Evolutionary conservation across 163 green algal species (phyloP), one percentile per base, ranked within the genome.

Genomic region (Coccomyxa subellipsoidea): DNA sequence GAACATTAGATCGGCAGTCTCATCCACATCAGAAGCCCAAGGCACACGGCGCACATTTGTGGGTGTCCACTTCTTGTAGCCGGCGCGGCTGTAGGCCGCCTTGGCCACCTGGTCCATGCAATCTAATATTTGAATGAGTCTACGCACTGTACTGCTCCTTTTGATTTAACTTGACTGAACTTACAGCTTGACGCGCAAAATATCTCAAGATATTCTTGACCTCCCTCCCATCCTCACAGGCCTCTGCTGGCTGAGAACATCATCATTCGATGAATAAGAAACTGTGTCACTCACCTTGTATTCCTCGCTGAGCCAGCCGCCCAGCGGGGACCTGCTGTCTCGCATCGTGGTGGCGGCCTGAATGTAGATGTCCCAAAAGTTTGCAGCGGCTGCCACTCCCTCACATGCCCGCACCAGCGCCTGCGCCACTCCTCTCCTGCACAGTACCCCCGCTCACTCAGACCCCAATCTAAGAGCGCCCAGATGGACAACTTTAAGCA

Each of bases 401-500:
- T 82, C 78, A 38, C 78, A 82, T 25, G 54, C 78, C 7, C 34
- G 31, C 12, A 82, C 23, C 54, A 82, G 54, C 4, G 27, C 27
- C 1, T 40, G 35, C 23, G 78, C 78, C 32, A 82, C 59, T 66
- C 78, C 78, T 66, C 35, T 66, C 78, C 78, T 82, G 78, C 78
- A 80, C 39, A 36, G 25, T n/a, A n/a, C 69, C 69, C 69, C n/a
- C 23, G 69, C 29, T 18, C 69, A 77, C 29, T 37, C 10, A 35
- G 31, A 36, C 69, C 69, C 12, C 31, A 15, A 18, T 77, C n/a
- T 35, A 77, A 25, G 31, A 18, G 32, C 69, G 32, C 10, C 69
- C 21, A 18, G 29, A 39, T n/a, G n/a, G n/a, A n/a, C n/a, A n/a
- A n/a, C n/a, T n/a, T n/a, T n/a, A n/a, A n/a, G n/a, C n/a, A n/a